phyloP scores from a whole-genome alignment of 257 asterid species.

The Fraxinus americana region DNA sequence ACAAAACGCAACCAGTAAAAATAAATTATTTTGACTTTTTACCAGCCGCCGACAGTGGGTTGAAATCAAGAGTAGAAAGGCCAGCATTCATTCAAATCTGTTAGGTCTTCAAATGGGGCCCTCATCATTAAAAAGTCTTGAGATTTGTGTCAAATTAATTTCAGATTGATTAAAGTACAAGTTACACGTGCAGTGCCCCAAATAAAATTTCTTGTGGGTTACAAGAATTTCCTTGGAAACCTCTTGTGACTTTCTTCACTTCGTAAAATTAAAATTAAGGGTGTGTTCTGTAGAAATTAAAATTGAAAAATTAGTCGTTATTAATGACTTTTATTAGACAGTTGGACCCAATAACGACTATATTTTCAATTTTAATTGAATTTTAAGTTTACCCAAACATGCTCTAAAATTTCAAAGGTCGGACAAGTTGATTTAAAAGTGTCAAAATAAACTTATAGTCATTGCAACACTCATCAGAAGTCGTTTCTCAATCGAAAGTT shows the following conservation, averaged over 20 bases:
- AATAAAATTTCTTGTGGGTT: background rate
- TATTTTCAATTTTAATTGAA: no score
- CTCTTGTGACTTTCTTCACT: background rate
- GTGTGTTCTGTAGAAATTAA: no score
- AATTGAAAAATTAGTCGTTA: no score
- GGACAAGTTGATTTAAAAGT: background rate
- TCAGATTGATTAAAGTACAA: background rate
- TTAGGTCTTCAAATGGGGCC: background rate
- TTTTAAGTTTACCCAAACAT: no score
- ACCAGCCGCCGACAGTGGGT: conserved; percentile 13
- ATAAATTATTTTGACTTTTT: background rate
- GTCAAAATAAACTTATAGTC: no score
- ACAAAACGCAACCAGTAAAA: background rate
- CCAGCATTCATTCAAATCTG: background rate
- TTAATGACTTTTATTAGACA: no score
- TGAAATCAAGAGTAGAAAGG: background rate
- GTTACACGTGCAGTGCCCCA: background rate
- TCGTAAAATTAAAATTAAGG: background rate
- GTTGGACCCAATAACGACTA: no score
- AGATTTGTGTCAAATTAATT: background rate
- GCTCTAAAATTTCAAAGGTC: no score
- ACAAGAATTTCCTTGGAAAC: background rate
- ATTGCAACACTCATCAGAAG: no score
- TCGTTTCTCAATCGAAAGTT: no score
- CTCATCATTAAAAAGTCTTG: background rate